These are phyloP conservation scores for Exophiala alcalophila DNA, from an alignment of 2,329 filamentous ascomycete genomes.

Conservation along the genomic window DNA sequence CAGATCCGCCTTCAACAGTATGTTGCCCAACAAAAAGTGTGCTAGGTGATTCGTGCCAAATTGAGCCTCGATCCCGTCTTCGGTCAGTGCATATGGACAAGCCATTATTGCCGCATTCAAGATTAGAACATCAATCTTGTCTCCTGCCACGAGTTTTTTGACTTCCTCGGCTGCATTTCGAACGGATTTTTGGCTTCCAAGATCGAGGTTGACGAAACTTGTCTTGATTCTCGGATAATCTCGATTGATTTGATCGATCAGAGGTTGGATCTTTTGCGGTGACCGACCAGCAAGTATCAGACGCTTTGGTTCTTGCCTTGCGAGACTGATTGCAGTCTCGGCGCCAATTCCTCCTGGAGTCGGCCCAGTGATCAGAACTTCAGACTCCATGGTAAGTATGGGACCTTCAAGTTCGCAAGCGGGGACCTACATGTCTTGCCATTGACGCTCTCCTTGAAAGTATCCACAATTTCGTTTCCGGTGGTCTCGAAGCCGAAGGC, in stretches of 20 bases:
- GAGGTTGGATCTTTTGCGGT: conserved; percentile 29
- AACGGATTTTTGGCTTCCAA: conserved; percentile 23
- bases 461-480: conserved; percentile 33
- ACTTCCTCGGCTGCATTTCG: conserved; percentile 30
- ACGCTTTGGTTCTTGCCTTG: conserved; percentile 30
- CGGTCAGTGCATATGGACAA: conserved; percentile 27
- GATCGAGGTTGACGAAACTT: conserved; percentile 25
- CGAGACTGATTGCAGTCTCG: conserved; percentile 32
- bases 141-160: conserved; percentile 33
- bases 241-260: conserved; percentile 29
- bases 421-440: conserved; percentile 33
- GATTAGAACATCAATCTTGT: conserved; percentile 42
- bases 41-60: conserved; percentile 42
- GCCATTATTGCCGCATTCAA: conserved; percentile 47
- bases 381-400: neutral
- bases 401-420: neutral
- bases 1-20: conserved; percentile 35
- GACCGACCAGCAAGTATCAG: conserved; percentile 34
- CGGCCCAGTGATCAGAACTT: conserved; percentile 34
- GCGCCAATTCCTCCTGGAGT: conserved; percentile 31
- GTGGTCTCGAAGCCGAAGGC: conserved; percentile 33
- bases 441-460: conserved; percentile 34
- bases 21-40: conserved; percentile 42
- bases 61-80: conserved; percentile 41
- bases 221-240: conserved; percentile 14